phyloP scores from a whole-genome alignment of 106 monocot species.

The Platanthera zijinensis region DNA sequence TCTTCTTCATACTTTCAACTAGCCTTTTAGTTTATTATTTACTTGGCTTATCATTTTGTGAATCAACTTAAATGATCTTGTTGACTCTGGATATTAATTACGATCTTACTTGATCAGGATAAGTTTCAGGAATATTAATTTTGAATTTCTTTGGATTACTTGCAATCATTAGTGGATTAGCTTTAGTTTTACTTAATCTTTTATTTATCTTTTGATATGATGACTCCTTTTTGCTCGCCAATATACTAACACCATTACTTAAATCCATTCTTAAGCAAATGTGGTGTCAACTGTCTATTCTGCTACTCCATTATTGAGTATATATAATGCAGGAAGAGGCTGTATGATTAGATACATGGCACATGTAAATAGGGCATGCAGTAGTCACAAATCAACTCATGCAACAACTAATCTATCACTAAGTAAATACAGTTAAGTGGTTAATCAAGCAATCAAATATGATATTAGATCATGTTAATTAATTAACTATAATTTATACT shows the following conservation, averaged over 20 bases:
- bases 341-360: too few species aligned
- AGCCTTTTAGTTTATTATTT: not conserved
- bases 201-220: not conserved
- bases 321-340: not conserved
- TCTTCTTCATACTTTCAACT: too few species aligned
- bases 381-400: too few species aligned
- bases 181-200: not conserved
- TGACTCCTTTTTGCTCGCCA: not conserved
- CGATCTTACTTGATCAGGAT: too few species aligned
- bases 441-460: not conserved
- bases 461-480: too few species aligned
- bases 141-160: not conserved
- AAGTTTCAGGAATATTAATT: not conserved
- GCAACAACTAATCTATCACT: too few species aligned
- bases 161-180: not conserved
- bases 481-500: too few species aligned
- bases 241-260: not conserved
- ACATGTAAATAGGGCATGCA: too few species aligned
- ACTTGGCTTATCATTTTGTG: not conserved
- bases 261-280: not conserved
- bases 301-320: not conserved
- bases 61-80: not conserved
- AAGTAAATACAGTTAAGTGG: not conserved
- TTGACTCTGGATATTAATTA: not conserved
- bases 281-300: not conserved